Base-by-base conservation (phyloP, 495 filamentous ascomycete species). In the Trypethelium eluteriae region DNA sequence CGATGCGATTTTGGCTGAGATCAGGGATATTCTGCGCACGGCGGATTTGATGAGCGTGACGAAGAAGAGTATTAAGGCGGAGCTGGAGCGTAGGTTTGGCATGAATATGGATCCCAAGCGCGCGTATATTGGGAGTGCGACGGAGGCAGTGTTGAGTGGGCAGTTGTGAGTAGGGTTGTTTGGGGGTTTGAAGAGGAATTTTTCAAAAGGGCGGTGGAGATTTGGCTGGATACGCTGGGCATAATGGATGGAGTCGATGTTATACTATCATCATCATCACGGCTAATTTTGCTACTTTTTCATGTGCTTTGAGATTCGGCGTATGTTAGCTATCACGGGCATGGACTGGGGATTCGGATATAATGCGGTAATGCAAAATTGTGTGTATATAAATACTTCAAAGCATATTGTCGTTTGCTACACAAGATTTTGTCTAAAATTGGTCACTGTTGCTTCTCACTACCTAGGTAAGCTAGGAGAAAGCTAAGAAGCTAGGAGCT, bases 21-120 rank as follows among this genome's bases (percentile, higher is more conserved):
- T 99, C 66, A 81, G 94, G 49, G 93, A 96, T 70, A 95, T 99
- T 64, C 79, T 99, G 62, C 81, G 86, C 68, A 92, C 89, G 2
- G 91, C 91, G 2, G 95, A 99, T 80, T 79, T 99, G 71, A 99
- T 99, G 94, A 91, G 81, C 10, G 89, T 98, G 38, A 98, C 95
- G 68, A 99, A 99, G 88, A 99, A 98, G 86, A 90, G 89, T 67
- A 89, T 99, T 79, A 97, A 96, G 83, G 77, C 83, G 67, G 95
- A 99, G 77, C 79, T 99, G 66, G 95, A 99, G 80, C 82, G 83
- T 72, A 83, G 92, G 69, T 99, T 96, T 75, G 89, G 88, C 38
- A 85, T 95, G 41, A 81, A 81, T 57, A 78, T 98, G 64, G 93
- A 98, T 74, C 76, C 84, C 63, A 90, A 86, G 81, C 85, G 91